phyloP scores from a whole-genome alignment of 768 basidiomycete species.

The Mycena kentingensis region DNA sequence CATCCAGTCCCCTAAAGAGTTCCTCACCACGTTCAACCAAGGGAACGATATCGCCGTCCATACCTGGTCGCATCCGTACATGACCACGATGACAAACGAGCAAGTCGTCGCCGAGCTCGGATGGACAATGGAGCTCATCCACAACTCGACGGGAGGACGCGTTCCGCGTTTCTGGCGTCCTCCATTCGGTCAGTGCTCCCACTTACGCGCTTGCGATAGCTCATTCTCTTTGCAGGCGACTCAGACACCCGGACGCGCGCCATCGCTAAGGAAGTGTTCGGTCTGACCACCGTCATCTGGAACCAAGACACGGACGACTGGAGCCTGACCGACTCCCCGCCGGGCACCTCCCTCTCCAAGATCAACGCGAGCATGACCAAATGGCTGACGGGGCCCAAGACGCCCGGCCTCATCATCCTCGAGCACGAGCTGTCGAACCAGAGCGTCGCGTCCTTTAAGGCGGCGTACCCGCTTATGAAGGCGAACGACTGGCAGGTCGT shows the following conservation, averaged over 20 bases:
- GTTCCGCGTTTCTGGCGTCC: constrained; percentile 77
- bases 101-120: constrained; percentile 74
- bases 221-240: constrained; percentile 30
- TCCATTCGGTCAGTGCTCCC: constrained; percentile 59
- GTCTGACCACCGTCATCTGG: constrained; percentile 82
- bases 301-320: constrained; percentile 89
- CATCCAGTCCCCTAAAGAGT: constrained; percentile 5
- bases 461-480: constrained; percentile 62
- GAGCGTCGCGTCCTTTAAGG: constrained; percentile 67
- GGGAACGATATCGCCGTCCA: constrained; percentile 56
- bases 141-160: constrained; percentile 78
- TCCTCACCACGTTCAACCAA: constrained; percentile 37
- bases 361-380: constrained; percentile 52
- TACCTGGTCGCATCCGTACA: constrained; percentile 76
- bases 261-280: constrained; percentile 87
- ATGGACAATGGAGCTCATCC: constrained; percentile 79
- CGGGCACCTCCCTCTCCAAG: constrained; percentile 44
- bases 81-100: constrained; percentile 73
- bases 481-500: constrained; percentile 70
- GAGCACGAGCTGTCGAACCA: constrained; percentile 76
- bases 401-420: constrained; percentile 76
- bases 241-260: constrained; percentile 80
- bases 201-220: background rate
- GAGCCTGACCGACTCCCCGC: constrained; percentile 47
- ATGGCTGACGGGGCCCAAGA: constrained; percentile 67